Percentiles rank a stretch among this genome's conserved stretches.
phyloP scores from a whole-genome alignment of 2,329 filamentous ascomycete genomes.

The Aspergillus sp. region DNA sequence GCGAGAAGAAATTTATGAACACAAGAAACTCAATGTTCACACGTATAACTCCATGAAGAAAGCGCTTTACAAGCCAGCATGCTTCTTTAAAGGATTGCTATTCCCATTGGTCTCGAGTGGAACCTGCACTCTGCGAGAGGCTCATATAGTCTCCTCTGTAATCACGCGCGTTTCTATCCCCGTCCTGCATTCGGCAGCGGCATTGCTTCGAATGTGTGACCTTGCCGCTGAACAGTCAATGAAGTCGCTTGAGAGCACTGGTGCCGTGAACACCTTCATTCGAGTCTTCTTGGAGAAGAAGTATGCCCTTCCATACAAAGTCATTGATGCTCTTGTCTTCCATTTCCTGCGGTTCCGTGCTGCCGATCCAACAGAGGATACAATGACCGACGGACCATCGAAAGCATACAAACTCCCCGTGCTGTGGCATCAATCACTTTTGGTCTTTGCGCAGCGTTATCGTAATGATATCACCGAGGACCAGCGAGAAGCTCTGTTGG shows the following conservation, averaged over 20 bases:
- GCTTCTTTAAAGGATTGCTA: conserved; percentile 94
- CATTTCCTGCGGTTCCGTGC: conserved; percentile 90
- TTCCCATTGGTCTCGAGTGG: conserved; percentile 84
- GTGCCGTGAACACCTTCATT: conserved; percentile 94
- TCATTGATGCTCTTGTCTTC: conserved; percentile 91
- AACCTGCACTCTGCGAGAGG: conserved; percentile 89
- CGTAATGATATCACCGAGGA: conserved; percentile 96
- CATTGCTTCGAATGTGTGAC: conserved; percentile 87
- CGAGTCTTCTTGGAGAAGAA: conserved; percentile 92
- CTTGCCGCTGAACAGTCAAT: conserved; percentile 89
- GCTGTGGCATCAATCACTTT: conserved; percentile 90
- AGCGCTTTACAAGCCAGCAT: conserved; percentile 85
- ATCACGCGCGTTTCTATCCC: conserved; percentile 82
- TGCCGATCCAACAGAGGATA: conserved; percentile 57
- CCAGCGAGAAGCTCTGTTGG: conserved; percentile 84
- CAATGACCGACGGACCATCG: conserved; percentile 50
- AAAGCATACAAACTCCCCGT: conserved; percentile 72
- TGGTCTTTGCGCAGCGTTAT: conserved; percentile 92
- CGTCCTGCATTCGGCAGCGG: conserved; percentile 87
- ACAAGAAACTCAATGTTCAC: conserved; percentile 92
- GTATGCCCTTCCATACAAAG: conserved; percentile 92
- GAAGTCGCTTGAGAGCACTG: conserved; percentile 74
- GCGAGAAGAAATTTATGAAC: conserved; percentile 91
- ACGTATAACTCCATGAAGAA: conserved; percentile 94
- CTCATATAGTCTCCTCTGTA: conserved; percentile 85